Percentiles rank a stretch among this genome's conserved stretches.
phyloP scores from a whole-genome alignment of 371 early-diverging fungal genomes.

The Apophysomyces trapeziformis region DNA sequence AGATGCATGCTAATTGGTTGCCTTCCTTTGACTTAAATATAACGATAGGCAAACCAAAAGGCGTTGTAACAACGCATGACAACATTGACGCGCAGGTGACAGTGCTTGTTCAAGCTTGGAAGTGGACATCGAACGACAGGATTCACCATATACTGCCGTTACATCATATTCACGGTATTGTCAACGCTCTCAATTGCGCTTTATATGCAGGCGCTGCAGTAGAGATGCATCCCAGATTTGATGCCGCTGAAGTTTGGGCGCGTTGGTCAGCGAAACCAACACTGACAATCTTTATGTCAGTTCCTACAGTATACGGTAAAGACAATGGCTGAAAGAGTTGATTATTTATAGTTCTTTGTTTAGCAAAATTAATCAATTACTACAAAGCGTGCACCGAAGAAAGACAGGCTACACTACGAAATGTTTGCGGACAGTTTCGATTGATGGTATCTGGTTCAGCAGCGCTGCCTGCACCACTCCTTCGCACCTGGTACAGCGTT shows the following conservation, averaged over 20 bases:
- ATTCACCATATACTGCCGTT: constrained; percentile 83
- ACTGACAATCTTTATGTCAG: constrained; percentile 82
- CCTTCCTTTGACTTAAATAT: neutral
- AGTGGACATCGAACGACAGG: constrained; percentile 65
- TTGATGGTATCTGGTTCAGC: constrained; percentile 84
- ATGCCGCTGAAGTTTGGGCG: constrained; percentile 65
- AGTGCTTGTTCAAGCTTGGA: constrained; percentile 76
- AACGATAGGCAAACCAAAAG: constrained; percentile 73
- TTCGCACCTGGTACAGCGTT: constrained; percentile 67
- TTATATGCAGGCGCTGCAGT: constrained; percentile 74
- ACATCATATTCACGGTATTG: constrained; percentile 82
- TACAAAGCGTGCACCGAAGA: constrained; percentile 40
- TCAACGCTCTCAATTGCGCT: constrained; percentile 68
- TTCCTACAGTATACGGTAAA: constrained; percentile 83
- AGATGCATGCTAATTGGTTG: constrained; percentile 3
- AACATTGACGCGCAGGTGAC: constrained; percentile 69
- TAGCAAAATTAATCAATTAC: constrained; percentile 61
- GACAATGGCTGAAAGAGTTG: neutral
- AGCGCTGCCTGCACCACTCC: constrained; percentile 72
- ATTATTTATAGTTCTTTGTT: neutral
- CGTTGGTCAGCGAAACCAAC: constrained; percentile 41
- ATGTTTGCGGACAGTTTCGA: constrained; percentile 67
- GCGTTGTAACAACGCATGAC: constrained; percentile 74
- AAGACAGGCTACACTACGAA: constrained; percentile 37
- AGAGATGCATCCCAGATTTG: constrained; percentile 76